These are phyloP conservation scores for Leccinellum rugosiceps DNA, from an alignment of 768 basidiomycete genomes.

Conservation along the genomic window DNA sequence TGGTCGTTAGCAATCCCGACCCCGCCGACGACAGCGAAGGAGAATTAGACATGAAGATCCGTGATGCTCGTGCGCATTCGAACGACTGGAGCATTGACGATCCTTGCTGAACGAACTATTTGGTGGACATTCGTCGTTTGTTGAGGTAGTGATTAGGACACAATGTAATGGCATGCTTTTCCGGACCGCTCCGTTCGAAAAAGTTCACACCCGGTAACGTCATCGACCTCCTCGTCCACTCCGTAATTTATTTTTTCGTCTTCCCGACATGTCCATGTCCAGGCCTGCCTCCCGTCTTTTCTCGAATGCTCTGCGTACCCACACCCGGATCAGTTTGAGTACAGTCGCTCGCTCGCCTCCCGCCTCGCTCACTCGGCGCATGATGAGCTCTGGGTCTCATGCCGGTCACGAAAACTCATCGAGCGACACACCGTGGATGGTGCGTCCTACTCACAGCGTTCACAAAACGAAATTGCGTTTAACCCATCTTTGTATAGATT, in stretches of 20 bases:
- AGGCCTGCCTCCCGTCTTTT: slow-evolving; percentile 19
- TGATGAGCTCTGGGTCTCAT: slow-evolving; percentile 27
- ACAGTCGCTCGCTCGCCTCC: slow-evolving; percentile 13
- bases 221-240: slow-evolving; percentile 16
- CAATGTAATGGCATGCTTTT: neutral
- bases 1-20: slow-evolving; percentile 30
- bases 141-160: neutral
- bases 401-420: slow-evolving; percentile 14
- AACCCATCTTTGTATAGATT: slow-evolving; percentile 14
- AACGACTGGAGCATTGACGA: neutral
- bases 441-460: slow-evolving; percentile 8
- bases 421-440: slow-evolving; percentile 30
- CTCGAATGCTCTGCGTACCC: slow-evolving; percentile 15
- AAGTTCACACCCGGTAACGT: slow-evolving; percentile 31
- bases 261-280: slow-evolving; percentile 24
- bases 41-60: slow-evolving; percentile 17
- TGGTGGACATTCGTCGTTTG: neutral
- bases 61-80: slow-evolving; percentile 1
- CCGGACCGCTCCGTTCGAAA: slow-evolving; percentile 26
- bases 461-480: neutral
- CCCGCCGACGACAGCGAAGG: slow-evolving; percentile 28
- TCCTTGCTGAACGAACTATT: neutral
- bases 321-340: slow-evolving; percentile 4
- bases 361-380: slow-evolving; percentile 19
- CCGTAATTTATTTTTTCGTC: slow-evolving; percentile 11